A percentile compares a stretch with the other conserved stretches of the same genome.
These are phyloP conservation scores for Erodium moschatum DNA, from an alignment of 441 rosid genomes.

Conservation along the genomic window DNA sequence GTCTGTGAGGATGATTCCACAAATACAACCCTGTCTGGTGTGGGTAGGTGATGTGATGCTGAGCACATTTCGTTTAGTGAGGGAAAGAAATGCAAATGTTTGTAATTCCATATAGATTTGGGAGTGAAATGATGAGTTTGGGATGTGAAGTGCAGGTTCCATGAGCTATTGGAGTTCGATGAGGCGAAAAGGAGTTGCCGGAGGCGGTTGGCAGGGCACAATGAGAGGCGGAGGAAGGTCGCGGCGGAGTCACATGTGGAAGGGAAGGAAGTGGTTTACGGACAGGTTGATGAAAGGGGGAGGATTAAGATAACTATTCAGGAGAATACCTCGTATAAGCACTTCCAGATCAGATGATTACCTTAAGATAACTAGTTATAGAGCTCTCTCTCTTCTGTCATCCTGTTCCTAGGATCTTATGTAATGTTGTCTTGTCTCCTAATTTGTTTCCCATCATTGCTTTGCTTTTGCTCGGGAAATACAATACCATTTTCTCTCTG, in stretches of 20 bases:
- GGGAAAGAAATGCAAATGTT: too few relatives aligned
- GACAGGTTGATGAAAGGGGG: constrained; percentile 31
- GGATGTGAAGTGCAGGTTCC: constrained; percentile 33
- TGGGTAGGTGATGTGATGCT: too few relatives aligned
- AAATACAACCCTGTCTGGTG: too few relatives aligned
- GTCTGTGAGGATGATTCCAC: too few relatives aligned
- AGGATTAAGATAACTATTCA: constrained; percentile 34
- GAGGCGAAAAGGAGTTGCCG: constrained; percentile 53
- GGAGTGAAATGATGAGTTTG: too few relatives aligned
- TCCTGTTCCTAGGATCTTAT: not conserved
- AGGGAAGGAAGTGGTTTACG: constrained; percentile 33
- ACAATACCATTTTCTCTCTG: too few relatives aligned
- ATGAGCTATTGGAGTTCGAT: constrained; percentile 46
- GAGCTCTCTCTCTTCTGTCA: constrained; percentile 87
- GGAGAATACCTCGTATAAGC: constrained; percentile 37
- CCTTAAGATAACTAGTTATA: too few relatives aligned
- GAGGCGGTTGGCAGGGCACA: constrained; percentile 52
- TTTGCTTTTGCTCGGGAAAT: too few relatives aligned
- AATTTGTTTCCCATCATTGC: too few relatives aligned
- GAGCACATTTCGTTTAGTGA: too few relatives aligned
- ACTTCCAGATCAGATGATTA: constrained; percentile 42
- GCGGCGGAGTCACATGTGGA: constrained; percentile 24
- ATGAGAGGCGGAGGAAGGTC: constrained; percentile 51
- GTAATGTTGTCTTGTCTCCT: too few relatives aligned
- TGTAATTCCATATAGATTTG: too few relatives aligned